A percentile compares a stretch with the other conserved stretches of the same genome.
Conservation (phyloP, 345 rosid species). For the Eucalyptus globulus region DNA sequence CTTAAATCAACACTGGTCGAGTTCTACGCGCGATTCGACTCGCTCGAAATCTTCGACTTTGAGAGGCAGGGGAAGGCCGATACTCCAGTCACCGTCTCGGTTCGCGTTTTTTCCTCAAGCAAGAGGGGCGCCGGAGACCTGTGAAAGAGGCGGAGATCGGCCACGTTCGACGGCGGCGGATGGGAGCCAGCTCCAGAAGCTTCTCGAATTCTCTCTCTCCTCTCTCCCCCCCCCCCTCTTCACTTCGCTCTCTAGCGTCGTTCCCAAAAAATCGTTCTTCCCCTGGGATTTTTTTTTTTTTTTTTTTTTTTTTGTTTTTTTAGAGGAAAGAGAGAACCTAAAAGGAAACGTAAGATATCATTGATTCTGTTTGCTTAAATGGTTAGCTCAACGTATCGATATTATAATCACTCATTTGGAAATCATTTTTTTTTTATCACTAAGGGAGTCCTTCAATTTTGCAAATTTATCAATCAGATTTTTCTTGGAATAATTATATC, state of each 20-base stretch:
- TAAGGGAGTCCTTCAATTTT: rapidly evolving
- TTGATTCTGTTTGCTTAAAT: not conserved
- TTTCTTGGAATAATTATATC: rapidly evolving
- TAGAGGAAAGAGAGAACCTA: not conserved
- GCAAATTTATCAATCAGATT: not conserved
- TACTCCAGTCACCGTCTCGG: not conserved
- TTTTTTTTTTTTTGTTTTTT: not conserved
- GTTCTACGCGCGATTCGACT: not conserved
- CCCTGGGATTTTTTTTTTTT: not conserved
- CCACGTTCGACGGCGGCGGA: not conserved
- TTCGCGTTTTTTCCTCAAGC: not conserved
- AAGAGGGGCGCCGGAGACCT: not conserved
- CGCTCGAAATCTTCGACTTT: not conserved
- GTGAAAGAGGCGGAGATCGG: not conserved
- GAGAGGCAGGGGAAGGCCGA: not conserved
- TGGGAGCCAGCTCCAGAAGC: not conserved
- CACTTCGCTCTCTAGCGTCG: too few relatives aligned
- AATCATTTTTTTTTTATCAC: too few relatives aligned
- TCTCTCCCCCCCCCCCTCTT: too few relatives aligned
- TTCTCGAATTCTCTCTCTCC: not conserved
- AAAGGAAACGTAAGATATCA: not conserved
- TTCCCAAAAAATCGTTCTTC: not conserved
- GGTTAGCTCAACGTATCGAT: not conserved
- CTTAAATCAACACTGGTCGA: not conserved
- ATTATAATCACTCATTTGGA: not conserved